These are phyloP conservation scores for Aaosphaeria pasadenensis DNA, from an alignment of 2,329 filamentous ascomycete species.

Conservation along the genomic window DNA sequence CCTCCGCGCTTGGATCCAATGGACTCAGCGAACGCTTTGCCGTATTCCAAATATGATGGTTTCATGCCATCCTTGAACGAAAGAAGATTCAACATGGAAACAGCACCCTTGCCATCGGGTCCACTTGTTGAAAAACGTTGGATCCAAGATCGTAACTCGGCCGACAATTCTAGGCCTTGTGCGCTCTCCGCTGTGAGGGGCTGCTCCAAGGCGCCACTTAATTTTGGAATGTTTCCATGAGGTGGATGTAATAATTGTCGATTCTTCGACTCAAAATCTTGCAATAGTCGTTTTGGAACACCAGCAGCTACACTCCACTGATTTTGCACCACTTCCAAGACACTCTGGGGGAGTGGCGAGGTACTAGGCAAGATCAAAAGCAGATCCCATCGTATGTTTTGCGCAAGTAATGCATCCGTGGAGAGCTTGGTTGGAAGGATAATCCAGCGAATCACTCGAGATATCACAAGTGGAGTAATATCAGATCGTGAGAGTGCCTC, in stretches of 20 bases:
- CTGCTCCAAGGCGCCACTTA: slow-evolving; percentile 28
- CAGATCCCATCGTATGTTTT: slow-evolving; percentile 46
- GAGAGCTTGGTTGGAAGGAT: slow-evolving; percentile 46
- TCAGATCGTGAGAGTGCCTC: slow-evolving; percentile 30
- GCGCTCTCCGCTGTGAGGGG: slow-evolving; percentile 30
- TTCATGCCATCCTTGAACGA: slow-evolving; percentile 55
- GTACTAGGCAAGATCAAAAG: slow-evolving; percentile 42
- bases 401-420: slow-evolving; percentile 39
- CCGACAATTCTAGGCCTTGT: slow-evolving; percentile 55
- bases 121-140: slow-evolving; percentile 18
- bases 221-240: slow-evolving; percentile 27
- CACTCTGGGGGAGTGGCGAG: slow-evolving; percentile 19
- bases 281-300: slow-evolving; percentile 42
- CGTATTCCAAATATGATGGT: slow-evolving; percentile 56
- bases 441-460: slow-evolving; percentile 49
- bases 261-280: slow-evolving; percentile 38
- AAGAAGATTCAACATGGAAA: slow-evolving; percentile 64
- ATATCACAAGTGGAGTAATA: slow-evolving; percentile 42
- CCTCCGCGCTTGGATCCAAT: slow-evolving; percentile 56
- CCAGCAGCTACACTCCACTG: slow-evolving; percentile 41
- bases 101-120: slow-evolving; percentile 39
- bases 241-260: slow-evolving; percentile 38
- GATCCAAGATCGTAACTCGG: slow-evolving; percentile 53
- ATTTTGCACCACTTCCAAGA: slow-evolving; percentile 22
- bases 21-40: slow-evolving; percentile 48